Conservation (phyloP, 2,329 filamentous ascomycete species). For the Tolypocladium sp. region DNA sequence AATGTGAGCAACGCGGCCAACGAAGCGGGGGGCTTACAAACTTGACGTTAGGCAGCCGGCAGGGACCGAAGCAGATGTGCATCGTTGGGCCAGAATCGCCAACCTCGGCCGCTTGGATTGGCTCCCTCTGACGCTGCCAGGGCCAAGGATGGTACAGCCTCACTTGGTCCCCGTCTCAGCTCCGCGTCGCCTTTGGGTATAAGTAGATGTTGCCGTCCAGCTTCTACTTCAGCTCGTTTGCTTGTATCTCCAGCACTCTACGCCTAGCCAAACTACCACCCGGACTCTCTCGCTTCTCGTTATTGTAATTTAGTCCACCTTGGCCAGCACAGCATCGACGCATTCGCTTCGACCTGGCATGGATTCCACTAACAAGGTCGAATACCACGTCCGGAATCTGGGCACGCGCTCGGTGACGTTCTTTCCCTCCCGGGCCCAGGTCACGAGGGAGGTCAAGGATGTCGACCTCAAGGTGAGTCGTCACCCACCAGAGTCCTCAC, state of each 20-base stretch:
- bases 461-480: slow-evolving; percentile 24
- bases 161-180: background rate
- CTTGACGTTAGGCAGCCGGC: background rate
- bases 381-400: slow-evolving; percentile 48
- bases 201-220: background rate
- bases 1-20: background rate
- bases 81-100: background rate
- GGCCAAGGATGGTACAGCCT: background rate
- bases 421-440: slow-evolving; percentile 51
- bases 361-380: slow-evolving; percentile 31
- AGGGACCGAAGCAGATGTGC: no score
- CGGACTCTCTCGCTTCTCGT: background rate
- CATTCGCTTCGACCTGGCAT: slow-evolving; percentile 7
- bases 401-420: slow-evolving; percentile 53
- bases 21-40: background rate
- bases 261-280: no score
- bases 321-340: no score
- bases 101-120: background rate
- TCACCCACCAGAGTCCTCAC: no score
- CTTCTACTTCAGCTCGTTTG: background rate
- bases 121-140: background rate
- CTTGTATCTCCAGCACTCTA: background rate
- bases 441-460: slow-evolving; percentile 50
- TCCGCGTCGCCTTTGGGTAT: background rate
- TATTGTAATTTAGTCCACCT: no score